These are phyloP conservation scores for Zygoascus biomembranicola DNA, from an alignment of 805 yeast species.

Conservation along the genomic window DNA sequence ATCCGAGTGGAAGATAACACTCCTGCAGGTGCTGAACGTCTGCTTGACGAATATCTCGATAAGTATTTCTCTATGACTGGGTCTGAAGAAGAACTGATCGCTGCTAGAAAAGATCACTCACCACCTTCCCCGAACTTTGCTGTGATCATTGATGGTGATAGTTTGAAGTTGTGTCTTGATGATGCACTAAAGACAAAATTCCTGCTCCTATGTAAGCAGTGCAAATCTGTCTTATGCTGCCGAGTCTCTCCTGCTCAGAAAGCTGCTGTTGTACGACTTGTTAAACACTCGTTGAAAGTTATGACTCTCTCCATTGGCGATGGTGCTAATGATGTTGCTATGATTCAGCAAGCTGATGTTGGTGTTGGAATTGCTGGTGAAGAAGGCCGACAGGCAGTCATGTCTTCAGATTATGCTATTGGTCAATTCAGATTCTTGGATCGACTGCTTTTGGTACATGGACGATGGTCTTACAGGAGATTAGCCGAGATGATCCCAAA, in stretches of 20 bases:
- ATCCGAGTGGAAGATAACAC: slow-evolving; percentile 33
- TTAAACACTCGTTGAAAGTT: slow-evolving; percentile 56
- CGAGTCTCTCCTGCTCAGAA: slow-evolving; percentile 83
- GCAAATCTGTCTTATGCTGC: slow-evolving; percentile 72
- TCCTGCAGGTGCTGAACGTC: slow-evolving; percentile 25
- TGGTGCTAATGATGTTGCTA: slow-evolving; percentile 83
- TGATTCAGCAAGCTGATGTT: slow-evolving; percentile 80
- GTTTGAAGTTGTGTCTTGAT: slow-evolving; percentile 44
- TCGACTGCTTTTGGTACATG: slow-evolving; percentile 64
- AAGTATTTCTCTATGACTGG: slow-evolving; percentile 46
- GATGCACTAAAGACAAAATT: slow-evolving; percentile 45
- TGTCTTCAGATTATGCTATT: slow-evolving; percentile 78
- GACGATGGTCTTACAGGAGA: slow-evolving; percentile 73
- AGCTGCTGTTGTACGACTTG: slow-evolving; percentile 64
- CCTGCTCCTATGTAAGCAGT: slow-evolving; percentile 63
- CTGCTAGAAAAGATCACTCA: slow-evolving; percentile 53
- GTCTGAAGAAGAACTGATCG: slow-evolving; percentile 40
- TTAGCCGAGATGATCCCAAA: slow-evolving; percentile 74
- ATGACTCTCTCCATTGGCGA: slow-evolving; percentile 82
- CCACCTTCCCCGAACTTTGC: slow-evolving; percentile 55
- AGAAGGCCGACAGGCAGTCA: slow-evolving; percentile 80
- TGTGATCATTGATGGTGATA: slow-evolving; percentile 67
- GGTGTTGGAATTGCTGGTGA: slow-evolving; percentile 87
- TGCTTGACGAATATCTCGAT: slow-evolving; percentile 40
- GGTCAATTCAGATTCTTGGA: slow-evolving; percentile 70